These are phyloP conservation scores for Dendrobium huoshanense DNA, from an alignment of 106 monocot genomes.

Conservation along the genomic window DNA sequence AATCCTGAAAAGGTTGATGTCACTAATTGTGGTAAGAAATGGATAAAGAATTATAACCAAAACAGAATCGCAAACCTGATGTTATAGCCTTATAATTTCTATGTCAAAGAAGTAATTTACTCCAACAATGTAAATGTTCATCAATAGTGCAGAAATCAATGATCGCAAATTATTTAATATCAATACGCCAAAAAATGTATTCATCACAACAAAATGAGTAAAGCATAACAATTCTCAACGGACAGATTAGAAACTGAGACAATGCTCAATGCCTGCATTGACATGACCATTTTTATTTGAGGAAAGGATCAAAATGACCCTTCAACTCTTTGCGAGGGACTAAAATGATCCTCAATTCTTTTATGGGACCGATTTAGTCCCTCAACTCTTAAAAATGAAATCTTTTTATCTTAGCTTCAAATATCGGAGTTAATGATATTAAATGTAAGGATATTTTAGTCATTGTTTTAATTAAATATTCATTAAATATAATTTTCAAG, in stretches of 20 bases:
- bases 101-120: constrained; percentile 92
- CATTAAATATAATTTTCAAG: too few relatives aligned
- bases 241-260: constrained; percentile 89
- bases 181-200: background rate
- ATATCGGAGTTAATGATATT: too few relatives aligned
- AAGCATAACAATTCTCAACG: constrained; percentile 61
- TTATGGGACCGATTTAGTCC: too few relatives aligned
- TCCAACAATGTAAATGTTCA: constrained; percentile 99
- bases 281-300: constrained; percentile 9
- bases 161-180: constrained; percentile 36
- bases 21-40: background rate
- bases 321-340: too few relatives aligned
- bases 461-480: too few relatives aligned
- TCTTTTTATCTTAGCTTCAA: too few relatives aligned
- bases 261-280: constrained; percentile 73
- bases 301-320: background rate
- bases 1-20: constrained; percentile 45
- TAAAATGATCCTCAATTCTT: too few relatives aligned
- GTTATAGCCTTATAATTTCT: constrained; percentile 88
- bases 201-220: constrained; percentile 27
- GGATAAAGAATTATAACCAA: background rate
- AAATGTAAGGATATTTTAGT: too few relatives aligned
- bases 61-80: constrained; percentile 37
- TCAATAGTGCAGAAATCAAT: constrained; percentile 80
- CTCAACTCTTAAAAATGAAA: too few relatives aligned